These are phyloP conservation scores for Claviceps monticola DNA, from an alignment of 2,329 filamentous ascomycete species.

Conservation along the genomic window DNA sequence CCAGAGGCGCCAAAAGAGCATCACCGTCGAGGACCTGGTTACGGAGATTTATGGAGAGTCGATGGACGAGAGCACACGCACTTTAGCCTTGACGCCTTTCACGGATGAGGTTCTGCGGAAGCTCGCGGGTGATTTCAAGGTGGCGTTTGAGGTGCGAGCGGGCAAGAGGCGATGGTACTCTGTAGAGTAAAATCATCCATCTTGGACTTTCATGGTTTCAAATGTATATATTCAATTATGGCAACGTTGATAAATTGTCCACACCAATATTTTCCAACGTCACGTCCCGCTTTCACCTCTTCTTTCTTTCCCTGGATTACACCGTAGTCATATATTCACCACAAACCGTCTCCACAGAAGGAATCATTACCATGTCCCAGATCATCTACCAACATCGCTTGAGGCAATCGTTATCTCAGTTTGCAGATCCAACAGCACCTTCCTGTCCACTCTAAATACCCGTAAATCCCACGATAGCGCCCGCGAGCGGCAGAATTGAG, in stretches of 20 bases:
- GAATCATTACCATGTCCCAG: no score
- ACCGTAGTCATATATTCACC: neutral
- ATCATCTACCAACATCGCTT: neutral
- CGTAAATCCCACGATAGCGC: neutral
- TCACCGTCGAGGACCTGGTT: constrained; percentile 29
- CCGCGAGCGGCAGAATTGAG: constrained; percentile 1
- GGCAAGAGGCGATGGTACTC: constrained; percentile 25
- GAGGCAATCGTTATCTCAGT: neutral
- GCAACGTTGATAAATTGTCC: no score
- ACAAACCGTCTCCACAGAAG: no score
- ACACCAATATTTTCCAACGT: no score
- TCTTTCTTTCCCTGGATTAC: neutral
- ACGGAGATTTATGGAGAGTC: constrained; percentile 25
- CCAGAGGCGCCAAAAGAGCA: constrained; percentile 15
- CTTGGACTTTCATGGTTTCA: no score
- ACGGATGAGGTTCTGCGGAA: constrained; percentile 28
- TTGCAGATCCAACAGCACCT: neutral
- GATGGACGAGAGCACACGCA: constrained; percentile 20
- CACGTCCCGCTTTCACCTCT: no score
- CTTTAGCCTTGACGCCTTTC: constrained; percentile 27
- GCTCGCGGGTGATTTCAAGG: constrained; percentile 27
- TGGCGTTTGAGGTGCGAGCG: constrained; percentile 24
- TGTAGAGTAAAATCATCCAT: neutral
- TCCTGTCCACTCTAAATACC: neutral
- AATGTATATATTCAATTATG: no score